phyloP scores from a whole-genome alignment of 2,329 filamentous ascomycete species.

The Stagonosporopsis rhizophila region DNA sequence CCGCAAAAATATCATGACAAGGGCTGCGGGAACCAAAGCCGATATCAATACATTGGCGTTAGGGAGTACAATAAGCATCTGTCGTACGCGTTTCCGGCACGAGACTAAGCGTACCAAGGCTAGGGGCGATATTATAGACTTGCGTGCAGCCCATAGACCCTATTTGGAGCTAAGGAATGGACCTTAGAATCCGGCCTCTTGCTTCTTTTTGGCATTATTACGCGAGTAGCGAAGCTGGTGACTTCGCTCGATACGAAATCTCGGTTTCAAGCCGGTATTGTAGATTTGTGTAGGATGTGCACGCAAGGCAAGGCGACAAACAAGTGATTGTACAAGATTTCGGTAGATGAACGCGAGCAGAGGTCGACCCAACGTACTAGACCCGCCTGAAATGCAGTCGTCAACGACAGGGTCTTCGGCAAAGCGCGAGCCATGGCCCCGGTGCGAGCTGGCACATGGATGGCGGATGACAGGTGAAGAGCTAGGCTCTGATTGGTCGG shows the following conservation, averaged over 20 bases:
- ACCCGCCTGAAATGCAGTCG: conserved; percentile 18
- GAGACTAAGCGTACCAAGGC: conserved; percentile 17
- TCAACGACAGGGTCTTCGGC: conserved; percentile 20
- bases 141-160: conserved; percentile 31
- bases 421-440: conserved; percentile 7
- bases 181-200: conserved; percentile 3
- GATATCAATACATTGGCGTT: conserved; percentile 21
- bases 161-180: conserved; percentile 15
- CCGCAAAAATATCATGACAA: conserved; percentile 24
- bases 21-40: conserved; percentile 1
- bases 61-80: conserved; percentile 27
- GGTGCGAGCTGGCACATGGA: conserved; percentile 17
- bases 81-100: conserved; percentile 30
- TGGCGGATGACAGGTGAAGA: conserved; percentile 18
- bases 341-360: background rate
- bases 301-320: background rate
- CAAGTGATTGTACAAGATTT: background rate
- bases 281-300: background rate
- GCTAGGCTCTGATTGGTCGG: conserved; percentile 10
- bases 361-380: background rate
- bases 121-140: conserved; percentile 20
- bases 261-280: background rate
- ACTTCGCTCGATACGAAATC: conserved; percentile 5
- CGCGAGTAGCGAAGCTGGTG: conserved; percentile 17
- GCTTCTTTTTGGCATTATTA: conserved; percentile 19